Evolutionary conservation across 805 yeast species (phyloP), one percentile per base, ranked within the genome.

Genomic region (Yamadazyma scolyti): DNA sequence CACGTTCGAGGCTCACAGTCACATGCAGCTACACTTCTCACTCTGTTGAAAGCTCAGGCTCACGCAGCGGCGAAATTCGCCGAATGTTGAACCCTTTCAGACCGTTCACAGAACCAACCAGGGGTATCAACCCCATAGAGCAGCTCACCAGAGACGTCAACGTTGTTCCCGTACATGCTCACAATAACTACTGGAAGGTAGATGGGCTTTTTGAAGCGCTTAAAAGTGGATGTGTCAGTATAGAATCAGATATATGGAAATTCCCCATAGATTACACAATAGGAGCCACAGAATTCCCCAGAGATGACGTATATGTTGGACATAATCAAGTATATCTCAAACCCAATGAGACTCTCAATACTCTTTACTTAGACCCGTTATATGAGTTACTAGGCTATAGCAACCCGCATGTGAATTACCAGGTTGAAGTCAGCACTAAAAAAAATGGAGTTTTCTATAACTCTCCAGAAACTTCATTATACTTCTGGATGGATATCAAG

Each of bases 161-260:
- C 25, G 52, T 61, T 31, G 67, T 64, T 34, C 63, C 65, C 5
- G 59, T 79, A 15, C 87, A 80, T 47, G 76, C 84, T 1, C 87
- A 80, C 48, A 80, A 80, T 46, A 86, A 80, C 48, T 81, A 80
- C 51, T 76, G 82, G 81, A 57, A 86, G 44, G 37, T 47, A 3
- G 45, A 58, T 4, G 86, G 86, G 1, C 57, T 80, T 3, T 64
- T 73, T 30, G 80, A 78, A 37, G 86, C 85, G 0, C 49, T 73
- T 20, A 52, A 61, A 12, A 49, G 68, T 9, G 88, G 86, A 2
- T 65, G 73, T 21, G 61, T 63, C 25, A 73, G 82, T 28, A 63
- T 79, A 1, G 88, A 80, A 52, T 79, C 80, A n/a, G 88, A 80
- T 45, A 67, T 77, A 11, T 79, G 82, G 82, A 54, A 48, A 28